These are phyloP conservation scores for Chaetomiaceae sp. DNA, from an alignment of 2,329 filamentous ascomycete species.

Conservation along the genomic window DNA sequence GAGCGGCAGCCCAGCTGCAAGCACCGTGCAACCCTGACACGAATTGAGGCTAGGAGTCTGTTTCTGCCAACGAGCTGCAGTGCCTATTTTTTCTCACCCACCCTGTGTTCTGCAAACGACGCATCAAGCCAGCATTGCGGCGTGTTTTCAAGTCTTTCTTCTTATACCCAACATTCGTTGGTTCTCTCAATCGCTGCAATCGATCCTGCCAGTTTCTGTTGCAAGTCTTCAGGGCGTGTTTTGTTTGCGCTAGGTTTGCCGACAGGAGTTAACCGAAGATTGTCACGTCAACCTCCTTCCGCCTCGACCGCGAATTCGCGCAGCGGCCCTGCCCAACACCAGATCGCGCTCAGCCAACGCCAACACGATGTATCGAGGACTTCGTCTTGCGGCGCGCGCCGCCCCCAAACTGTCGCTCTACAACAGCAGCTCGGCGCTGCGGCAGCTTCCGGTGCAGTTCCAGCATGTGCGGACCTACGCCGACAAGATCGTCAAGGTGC, in stretches of 20 bases:
- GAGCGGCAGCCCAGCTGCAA: conserved; percentile 10
- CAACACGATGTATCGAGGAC: conserved; percentile 23
- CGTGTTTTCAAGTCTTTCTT: conserved; percentile 4
- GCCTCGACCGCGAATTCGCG: conserved; percentile 15
- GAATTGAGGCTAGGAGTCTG: conserved; percentile 8
- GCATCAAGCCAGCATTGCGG: conserved; percentile 5
- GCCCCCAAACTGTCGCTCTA: conserved; percentile 20
- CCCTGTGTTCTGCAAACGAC: conserved; percentile 8
- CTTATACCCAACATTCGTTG: conserved; percentile 5
- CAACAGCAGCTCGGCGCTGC: conserved; percentile 21
- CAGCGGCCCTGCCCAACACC: conserved; percentile 5
- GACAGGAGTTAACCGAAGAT: conserved; percentile 7
- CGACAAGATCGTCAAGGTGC: conserved; percentile 85
- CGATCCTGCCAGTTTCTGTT: not conserved
- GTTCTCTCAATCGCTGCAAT: not conserved
- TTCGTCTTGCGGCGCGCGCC: conserved; percentile 23
- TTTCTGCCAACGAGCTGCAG: conserved; percentile 11
- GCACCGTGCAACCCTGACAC: conserved; percentile 12
- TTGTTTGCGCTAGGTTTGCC: conserved; percentile 2
- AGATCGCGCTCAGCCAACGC: not conserved
- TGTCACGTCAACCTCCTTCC: conserved; percentile 7
- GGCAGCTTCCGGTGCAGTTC: conserved; percentile 43
- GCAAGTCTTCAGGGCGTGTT: not conserved
- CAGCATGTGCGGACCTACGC: conserved; percentile 60
- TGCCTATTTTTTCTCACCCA: conserved; percentile 14